Conservation (phyloP, 2,329 filamentous ascomycete species). For the Xylariales sp. region DNA sequence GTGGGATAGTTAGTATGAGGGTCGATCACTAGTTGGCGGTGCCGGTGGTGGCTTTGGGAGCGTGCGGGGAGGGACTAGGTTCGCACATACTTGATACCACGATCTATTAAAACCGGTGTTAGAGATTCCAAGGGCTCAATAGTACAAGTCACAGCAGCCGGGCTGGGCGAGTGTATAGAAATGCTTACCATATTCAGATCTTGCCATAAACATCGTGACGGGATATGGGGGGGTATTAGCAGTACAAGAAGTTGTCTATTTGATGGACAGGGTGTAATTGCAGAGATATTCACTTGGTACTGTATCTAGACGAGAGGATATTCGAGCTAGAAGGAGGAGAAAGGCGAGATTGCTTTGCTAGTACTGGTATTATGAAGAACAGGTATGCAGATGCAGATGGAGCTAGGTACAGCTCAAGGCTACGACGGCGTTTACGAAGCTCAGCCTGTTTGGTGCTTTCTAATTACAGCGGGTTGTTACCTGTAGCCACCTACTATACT, state of each 20-base stretch:
- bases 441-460: slow-evolving; percentile 30
- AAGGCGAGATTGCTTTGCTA: slow-evolving; percentile 28
- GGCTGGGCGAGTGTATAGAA: slow-evolving; percentile 41
- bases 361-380: slow-evolving; percentile 22
- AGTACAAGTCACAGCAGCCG: slow-evolving; percentile 23
- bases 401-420: slow-evolving; percentile 49
- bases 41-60: slow-evolving; percentile 23
- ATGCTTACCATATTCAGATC: slow-evolving; percentile 96
- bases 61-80: slow-evolving; percentile 11
- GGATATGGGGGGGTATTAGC: slow-evolving; percentile 49
- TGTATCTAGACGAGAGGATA: slow-evolving; percentile 28
- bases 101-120: slow-evolving; percentile 71
- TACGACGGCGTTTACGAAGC: slow-evolving; percentile 52
- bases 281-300: slow-evolving; percentile 4
- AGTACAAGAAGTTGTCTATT: slow-evolving; percentile 10
- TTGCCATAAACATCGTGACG: slow-evolving; percentile 97
- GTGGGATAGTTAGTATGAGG: slow-evolving; percentile 25
- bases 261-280: neutral
- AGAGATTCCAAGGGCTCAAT: slow-evolving; percentile 34
- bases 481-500: too few relatives aligned
- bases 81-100: slow-evolving; percentile 88
- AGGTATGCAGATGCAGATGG: slow-evolving; percentile 24
- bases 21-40: neutral
- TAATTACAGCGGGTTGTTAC: neutral
- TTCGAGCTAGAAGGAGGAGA: neutral